Percentiles rank a stretch among this genome's conserved stretches.
Conservation (phyloP, 2,329 filamentous ascomycete genomes). For the Aspergillus arachidicola region DNA sequence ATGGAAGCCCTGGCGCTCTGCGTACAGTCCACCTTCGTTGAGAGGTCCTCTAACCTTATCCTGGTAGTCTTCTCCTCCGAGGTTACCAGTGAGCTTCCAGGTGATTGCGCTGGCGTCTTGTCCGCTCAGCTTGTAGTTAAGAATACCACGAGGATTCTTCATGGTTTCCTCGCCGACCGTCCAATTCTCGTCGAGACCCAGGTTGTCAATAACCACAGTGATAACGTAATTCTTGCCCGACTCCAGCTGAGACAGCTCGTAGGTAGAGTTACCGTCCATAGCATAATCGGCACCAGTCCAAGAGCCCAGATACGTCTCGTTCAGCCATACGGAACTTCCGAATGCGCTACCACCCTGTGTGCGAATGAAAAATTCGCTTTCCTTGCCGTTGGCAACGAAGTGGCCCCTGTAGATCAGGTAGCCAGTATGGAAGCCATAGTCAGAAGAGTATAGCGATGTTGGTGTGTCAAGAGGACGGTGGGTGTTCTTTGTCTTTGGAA, state of each 20-base stretch:
- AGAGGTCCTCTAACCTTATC: conserved; percentile 57
- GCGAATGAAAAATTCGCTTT: conserved; percentile 58
- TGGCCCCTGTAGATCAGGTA: conserved; percentile 70
- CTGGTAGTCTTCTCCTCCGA: conserved; percentile 58
- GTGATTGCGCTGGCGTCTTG: conserved; percentile 36
- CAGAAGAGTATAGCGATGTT: conserved; percentile 66
- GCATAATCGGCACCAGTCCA: conserved; percentile 60
- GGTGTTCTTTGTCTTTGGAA: conserved; percentile 63
- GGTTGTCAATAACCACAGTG: conserved; percentile 73
- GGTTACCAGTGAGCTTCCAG: conserved; percentile 64
- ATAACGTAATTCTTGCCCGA: conserved; percentile 61
- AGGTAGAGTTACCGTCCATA: conserved; percentile 57
- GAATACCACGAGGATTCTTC: conserved; percentile 59
- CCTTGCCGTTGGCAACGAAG: conserved; percentile 65
- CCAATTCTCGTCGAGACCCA: conserved; percentile 70
- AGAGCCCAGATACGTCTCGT: conserved; percentile 64
- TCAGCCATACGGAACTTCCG: conserved; percentile 68
- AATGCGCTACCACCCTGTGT: conserved; percentile 70
- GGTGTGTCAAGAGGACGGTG: conserved; percentile 61
- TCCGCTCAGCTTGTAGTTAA: conserved; percentile 48
- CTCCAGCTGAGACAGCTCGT: conserved; percentile 57
- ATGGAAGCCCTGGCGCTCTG: conserved; percentile 59
- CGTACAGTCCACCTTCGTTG: conserved; percentile 60
- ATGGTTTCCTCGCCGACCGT: conserved; percentile 61
- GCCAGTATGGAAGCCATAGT: conserved; percentile 75